Conservation (phyloP, 139 green algal species). For the Micractinium sp. region DNA sequence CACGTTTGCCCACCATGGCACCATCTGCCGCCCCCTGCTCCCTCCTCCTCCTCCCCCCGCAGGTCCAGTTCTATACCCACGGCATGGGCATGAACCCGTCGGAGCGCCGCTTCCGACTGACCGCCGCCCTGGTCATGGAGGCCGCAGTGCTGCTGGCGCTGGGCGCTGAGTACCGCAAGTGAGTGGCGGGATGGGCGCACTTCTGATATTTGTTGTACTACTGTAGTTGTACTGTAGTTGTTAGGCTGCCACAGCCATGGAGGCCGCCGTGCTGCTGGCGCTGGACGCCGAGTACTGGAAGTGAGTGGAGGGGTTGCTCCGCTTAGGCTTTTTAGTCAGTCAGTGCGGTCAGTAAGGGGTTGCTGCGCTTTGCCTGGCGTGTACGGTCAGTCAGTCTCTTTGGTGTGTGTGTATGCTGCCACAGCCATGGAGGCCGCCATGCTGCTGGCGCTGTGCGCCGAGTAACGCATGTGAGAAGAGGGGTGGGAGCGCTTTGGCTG, state of each 20-base stretch:
- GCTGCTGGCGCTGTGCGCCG: neutral
- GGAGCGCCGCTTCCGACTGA: slow-evolving; percentile 25
- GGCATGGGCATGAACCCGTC: slow-evolving; percentile 31
- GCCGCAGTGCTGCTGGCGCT: neutral
- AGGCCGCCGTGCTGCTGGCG: too few relatives aligned
- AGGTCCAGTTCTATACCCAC: slow-evolving; percentile 13
- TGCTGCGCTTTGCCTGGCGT: too few relatives aligned
- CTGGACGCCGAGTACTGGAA: neutral
- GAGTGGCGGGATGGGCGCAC: neutral
- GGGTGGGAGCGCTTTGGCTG: neutral
- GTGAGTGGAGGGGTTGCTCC: neutral
- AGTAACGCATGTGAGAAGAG: neutral
- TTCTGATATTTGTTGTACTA: too few relatives aligned
- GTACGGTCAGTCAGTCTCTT: too few relatives aligned
- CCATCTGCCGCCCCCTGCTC: too few relatives aligned
- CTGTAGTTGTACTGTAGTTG: too few relatives aligned
- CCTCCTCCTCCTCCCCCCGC: neutral
- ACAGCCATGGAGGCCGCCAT: neutral
- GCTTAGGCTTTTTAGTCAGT: too few relatives aligned
- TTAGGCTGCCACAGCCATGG: too few relatives aligned
- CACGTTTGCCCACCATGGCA: too few relatives aligned
- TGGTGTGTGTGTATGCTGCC: neutral
- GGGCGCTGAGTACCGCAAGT: slow-evolving; percentile 14
- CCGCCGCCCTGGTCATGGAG: neutral
- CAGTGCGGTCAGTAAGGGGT: too few relatives aligned